Evolutionary conservation across 2,329 filamentous ascomycete genomes (phyloP), one percentile per base, ranked within the genome.

Genomic region (Parafenestella ontariensis): DNA sequence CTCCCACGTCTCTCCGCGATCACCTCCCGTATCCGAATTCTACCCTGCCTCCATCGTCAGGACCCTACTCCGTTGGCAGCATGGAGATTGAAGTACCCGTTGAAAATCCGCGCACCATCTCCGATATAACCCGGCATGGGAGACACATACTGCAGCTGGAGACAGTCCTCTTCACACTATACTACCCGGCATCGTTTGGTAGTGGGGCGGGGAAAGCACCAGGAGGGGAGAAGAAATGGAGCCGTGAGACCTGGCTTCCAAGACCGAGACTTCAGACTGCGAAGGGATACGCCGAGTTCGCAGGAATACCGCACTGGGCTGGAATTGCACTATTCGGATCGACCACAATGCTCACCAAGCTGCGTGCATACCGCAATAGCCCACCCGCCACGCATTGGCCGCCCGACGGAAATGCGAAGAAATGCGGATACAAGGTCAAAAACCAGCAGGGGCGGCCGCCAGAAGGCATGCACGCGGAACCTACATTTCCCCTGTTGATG

Each of bases 141-240:
- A 72, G 74, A 49, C 78, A 82, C 57, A 56, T 84, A 7, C 69
- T 86, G 13, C 76, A 83, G 48, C 71, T 85, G 13, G 79, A 86
- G 55, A 89, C 87, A 0, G 84, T 89, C 8, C 77, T 89, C 4
- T 83, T 89, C 72, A 83, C 83, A 0, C 72, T 89, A n/a, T 89
- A 86, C 70, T 89, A 89, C 67, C 87, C 87, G 1, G 81, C 83
- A 40, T 80, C 82, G 17, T 65, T 82, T 50, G 78, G 76, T 7
- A 72, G 70, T 15, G 73, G 76, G 5, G 61, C 69, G 1, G 75
- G 78, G 1, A 65, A 72, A 20, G 71, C 74, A 13, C 75, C 77
- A 9, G 75, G 75, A 21, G 76, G 79, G 1, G 65, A 72, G 26
- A 77, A 76, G 37, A 76, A 78, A 34, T 81, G 80, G 61, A 82